Percentiles rank a stretch among this genome's conserved stretches.
Conservation (phyloP, 768 basidiomycete species). For the Russula vinacea region DNA sequence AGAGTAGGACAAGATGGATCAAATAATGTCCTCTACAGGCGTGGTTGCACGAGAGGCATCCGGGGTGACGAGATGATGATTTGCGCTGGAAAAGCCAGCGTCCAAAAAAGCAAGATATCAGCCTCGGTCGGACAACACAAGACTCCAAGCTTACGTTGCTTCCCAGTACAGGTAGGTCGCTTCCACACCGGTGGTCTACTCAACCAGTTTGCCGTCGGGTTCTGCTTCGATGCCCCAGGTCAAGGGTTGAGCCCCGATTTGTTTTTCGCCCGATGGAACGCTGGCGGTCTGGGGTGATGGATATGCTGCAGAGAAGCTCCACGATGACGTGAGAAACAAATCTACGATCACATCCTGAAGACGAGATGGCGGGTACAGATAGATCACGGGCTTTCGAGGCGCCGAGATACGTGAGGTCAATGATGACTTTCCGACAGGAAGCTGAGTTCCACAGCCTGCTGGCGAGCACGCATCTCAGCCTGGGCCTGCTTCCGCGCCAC, state of each 20-base stretch:
- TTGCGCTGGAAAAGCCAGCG: background rate
- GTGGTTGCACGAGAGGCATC: background rate
- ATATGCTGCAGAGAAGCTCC: conserved; percentile 17
- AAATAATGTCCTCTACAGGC: background rate
- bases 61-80: background rate
- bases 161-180: conserved; percentile 23
- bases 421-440: no score
- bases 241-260: background rate
- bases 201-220: conserved; percentile 14
- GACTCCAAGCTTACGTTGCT: conserved; percentile 3
- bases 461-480: conserved; percentile 54
- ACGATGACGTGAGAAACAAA: background rate
- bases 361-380: conserved; percentile 14
- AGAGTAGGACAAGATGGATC: conserved; percentile 16
- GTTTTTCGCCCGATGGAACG: background rate
- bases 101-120: background rate
- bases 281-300: conserved; percentile 1
- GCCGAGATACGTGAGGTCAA: no score
- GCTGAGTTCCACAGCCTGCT: conserved; percentile 56
- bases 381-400: conserved; percentile 23
- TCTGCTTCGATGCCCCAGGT: conserved; percentile 16
- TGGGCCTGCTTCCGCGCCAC: conserved; percentile 57
- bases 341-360: conserved; percentile 15
- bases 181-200: conserved; percentile 10
- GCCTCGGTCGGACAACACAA: background rate